Conservation (phyloP, 495 filamentous ascomycete species). For the Melanomma pulvis-pyrius region DNA sequence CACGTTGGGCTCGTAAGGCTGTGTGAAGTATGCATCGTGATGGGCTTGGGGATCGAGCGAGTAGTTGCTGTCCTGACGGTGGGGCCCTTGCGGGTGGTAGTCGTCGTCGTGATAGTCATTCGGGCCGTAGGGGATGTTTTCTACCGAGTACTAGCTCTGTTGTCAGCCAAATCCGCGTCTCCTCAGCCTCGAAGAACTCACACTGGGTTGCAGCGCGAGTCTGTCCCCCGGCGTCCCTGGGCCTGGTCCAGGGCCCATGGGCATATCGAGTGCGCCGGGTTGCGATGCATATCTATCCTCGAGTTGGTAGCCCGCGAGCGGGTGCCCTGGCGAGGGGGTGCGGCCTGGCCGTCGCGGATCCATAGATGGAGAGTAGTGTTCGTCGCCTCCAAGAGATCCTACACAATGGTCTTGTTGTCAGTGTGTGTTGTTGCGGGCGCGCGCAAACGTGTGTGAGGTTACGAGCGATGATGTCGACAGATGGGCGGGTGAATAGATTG, state of each 20-base stretch:
- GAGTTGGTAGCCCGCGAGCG: conserved; percentile 36
- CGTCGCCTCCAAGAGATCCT: conserved; percentile 27
- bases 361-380: conserved; percentile 33
- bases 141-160: conserved; percentile 69
- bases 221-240: conserved; percentile 37
- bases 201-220: conserved; percentile 39
- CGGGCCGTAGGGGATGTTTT: conserved; percentile 73
- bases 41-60: conserved; percentile 78
- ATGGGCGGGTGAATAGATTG: conserved; percentile 3
- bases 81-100: conserved; percentile 43
- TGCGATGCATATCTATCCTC: conserved; percentile 29
- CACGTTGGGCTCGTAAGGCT: conserved; percentile 72
- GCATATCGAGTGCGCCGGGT: conserved; percentile 37
- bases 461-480: conserved; percentile 5
- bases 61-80: conserved; percentile 64
- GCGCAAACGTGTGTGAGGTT: conserved; percentile 16
- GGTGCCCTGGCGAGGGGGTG: conserved; percentile 38
- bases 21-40: conserved; percentile 83
- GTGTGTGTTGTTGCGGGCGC: background rate
- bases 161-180: conserved; percentile 1
- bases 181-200: conserved; percentile 13
- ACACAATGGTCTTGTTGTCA: conserved; percentile 6
- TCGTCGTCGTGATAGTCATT: conserved; percentile 66
- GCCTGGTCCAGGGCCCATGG: conserved; percentile 40
- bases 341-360: conserved; percentile 38